A percentile compares a stretch with the other conserved stretches of the same genome.
phyloP scores from a whole-genome alignment of 495 filamentous ascomycete species.

The Terfezia boudieri region DNA sequence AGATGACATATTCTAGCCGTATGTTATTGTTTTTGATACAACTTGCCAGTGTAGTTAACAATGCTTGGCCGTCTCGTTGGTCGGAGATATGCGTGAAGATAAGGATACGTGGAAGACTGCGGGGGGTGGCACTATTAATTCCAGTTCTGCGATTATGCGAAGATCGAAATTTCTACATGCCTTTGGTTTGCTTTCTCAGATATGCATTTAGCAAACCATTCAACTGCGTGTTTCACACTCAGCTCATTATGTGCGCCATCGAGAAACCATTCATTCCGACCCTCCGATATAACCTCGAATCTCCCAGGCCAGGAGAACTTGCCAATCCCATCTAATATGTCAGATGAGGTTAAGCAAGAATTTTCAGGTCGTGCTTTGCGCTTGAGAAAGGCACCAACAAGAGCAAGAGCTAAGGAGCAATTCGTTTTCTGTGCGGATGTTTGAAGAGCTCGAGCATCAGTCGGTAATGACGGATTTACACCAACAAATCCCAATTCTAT shows the following conservation, averaged over 20 bases:
- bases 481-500: background rate
- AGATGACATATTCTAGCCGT: constrained; percentile 14
- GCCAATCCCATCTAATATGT: constrained; percentile 18
- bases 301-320: constrained; percentile 24
- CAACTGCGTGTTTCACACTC: constrained; percentile 22
- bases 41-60: no score
- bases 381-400: constrained; percentile 14
- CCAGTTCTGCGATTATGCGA: no score
- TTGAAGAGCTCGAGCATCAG: constrained; percentile 11
- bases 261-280: constrained; percentile 22
- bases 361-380: constrained; percentile 1
- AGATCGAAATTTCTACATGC: no score
- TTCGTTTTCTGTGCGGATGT: constrained; percentile 23
- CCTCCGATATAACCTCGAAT: constrained; percentile 22
- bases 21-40: no score
- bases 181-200: no score
- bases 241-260: constrained; percentile 29
- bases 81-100: no score
- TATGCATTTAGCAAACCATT: constrained; percentile 16
- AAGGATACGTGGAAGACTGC: no score
- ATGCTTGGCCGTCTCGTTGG: no score
- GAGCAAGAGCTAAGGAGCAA: constrained; percentile 22
- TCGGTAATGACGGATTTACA: constrained; percentile 4
- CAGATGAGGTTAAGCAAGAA: constrained; percentile 1
- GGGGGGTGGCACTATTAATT: no score